Evolutionary conservation across 140 eudicot species (phyloP), one percentile per base, ranked within the genome.

Genomic region (Ambrosia hybrid): DNA sequence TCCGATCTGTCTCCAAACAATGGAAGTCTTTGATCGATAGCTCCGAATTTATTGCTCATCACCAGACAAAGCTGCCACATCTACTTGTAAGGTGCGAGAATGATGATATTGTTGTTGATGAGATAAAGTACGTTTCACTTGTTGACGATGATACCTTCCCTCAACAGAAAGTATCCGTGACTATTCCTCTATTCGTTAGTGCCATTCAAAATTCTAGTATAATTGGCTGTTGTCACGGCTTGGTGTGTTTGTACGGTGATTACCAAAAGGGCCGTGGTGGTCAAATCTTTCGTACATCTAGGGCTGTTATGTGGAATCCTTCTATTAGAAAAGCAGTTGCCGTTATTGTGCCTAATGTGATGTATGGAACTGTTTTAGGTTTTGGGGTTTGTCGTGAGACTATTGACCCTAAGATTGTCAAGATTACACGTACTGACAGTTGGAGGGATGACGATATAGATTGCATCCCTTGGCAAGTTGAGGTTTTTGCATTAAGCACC

Each of bases 331-430:
- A 63, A 63, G 14, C 49, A 4, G 15, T 63, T 63, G 52, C 5
- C 13, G 51, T 63, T 13, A 6, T 2, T 38, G 13, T 63, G 12
- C 68, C 30, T 38, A 3, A 38, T 63, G 11, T 6, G 51, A 0
- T 13, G 10, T 14, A 12, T 36, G 1, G 4, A 13, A 38, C 9
- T 4, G 12, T 13, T 1, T 5, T 65, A 12, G 9, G 57, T 46
- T 67, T 67, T 46, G 41, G 71, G 57, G 71, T 67, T 46, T 21
- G 43, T 11, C 71, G 21, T 5, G 13, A 17, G 0, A 30, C 72
- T 3, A 8, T 0, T 2, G 59, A 41, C 8, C 46, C 46, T 41
- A 41, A 41, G 46, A 41, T 5, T 41, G 46, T 41, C 9, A 41
- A 41, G 59, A 49, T 67, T 26, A 14, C 46, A 4, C 4, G 46